phyloP scores from a whole-genome alignment of 768 basidiomycete species.

The Boletus pseudopeckii region DNA sequence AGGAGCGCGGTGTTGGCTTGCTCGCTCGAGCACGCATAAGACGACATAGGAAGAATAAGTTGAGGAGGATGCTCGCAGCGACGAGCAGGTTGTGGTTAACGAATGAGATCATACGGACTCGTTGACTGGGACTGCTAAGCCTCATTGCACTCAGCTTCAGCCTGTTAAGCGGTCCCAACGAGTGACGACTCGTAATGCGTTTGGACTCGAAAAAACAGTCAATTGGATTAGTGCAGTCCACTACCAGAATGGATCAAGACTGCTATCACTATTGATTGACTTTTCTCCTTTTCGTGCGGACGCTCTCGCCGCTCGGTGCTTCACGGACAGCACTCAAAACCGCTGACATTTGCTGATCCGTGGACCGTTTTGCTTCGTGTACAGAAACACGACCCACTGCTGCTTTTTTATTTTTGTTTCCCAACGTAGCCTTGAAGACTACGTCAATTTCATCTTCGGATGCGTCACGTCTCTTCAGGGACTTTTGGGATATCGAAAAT shows the following conservation, averaged over 20 bases:
- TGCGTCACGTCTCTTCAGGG: slow-evolving; percentile 43
- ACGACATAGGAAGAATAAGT: slow-evolving; percentile 15
- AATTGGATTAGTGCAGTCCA: not conserved
- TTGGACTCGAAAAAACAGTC: not conserved
- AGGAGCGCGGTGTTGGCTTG: not conserved
- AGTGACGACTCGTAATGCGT: too few relatives aligned
- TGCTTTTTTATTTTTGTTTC: slow-evolving; percentile 57
- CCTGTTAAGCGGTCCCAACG: too few relatives aligned
- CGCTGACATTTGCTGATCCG: slow-evolving; percentile 42
- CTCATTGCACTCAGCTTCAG: too few relatives aligned
- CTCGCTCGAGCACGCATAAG: not conserved
- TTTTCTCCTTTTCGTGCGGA: slow-evolving; percentile 33
- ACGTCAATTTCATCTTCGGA: slow-evolving; percentile 71
- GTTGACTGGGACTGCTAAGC: not conserved
- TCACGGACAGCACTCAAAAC: slow-evolving; percentile 59
- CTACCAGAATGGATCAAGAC: not conserved
- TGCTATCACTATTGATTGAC: not conserved
- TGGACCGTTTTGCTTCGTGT: slow-evolving; percentile 10
- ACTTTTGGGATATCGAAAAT: slow-evolving; percentile 26
- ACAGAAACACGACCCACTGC: slow-evolving; percentile 34
- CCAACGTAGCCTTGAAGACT: slow-evolving; percentile 57
- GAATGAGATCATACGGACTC: slow-evolving; percentile 6
- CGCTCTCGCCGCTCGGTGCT: slow-evolving; percentile 49
- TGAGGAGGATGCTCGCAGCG: slow-evolving; percentile 16
- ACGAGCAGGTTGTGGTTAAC: slow-evolving; percentile 6